Base-by-base conservation (phyloP, 768 basidiomycete species). In the Phlebiopsis flavidoalba region DNA sequence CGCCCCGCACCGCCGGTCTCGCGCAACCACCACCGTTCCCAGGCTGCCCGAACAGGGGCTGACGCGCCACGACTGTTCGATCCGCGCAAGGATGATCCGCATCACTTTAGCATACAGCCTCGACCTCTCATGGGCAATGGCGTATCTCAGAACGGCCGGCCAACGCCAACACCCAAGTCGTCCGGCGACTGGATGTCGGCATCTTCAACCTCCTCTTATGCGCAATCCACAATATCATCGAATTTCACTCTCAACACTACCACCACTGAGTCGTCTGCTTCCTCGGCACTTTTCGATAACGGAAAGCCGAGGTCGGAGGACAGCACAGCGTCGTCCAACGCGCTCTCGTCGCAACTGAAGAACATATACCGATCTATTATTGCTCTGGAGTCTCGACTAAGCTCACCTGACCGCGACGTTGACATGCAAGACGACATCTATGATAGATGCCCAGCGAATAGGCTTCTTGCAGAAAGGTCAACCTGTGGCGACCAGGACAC, bases 81-180 rank as follows among this genome's bases (percentile, higher is more conserved):
- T 69, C 92, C 91, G 61, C 81, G 91, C 43, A 87, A 92, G 67
- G 91, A 98, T 71, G 93, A 98, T 71, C 93, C 97, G 0, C 83
- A 94, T 35, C 83, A 89, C 11, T 98, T 98, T 73, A 77, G 84
- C 43, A 82, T 86, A 36, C 80, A 85, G 37, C 76, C 83, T 4
- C 82, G 86, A 59, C 53, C 69, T 66, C 54, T 69, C 48, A 8
- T 47, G 56, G 5, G 12, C 51, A 53, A 50, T 24, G 58, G 55
- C 22, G 58, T 52, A 26, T 58, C 68, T 37, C 45, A 55, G 12
- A 56, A 36, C 24, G 63, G 70, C 45, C 80, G 81, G 6, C 78
- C 81, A 0, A 65, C 77, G 0, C 82, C 84, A 7, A 77, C 80
- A n/a, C 79, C 83, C 24, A 86, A 86, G 65, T 78, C 80, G 10